Evolutionary conservation across 257 asterid genomes (phyloP).

Genomic region (Solanum chmielewskii): DNA sequence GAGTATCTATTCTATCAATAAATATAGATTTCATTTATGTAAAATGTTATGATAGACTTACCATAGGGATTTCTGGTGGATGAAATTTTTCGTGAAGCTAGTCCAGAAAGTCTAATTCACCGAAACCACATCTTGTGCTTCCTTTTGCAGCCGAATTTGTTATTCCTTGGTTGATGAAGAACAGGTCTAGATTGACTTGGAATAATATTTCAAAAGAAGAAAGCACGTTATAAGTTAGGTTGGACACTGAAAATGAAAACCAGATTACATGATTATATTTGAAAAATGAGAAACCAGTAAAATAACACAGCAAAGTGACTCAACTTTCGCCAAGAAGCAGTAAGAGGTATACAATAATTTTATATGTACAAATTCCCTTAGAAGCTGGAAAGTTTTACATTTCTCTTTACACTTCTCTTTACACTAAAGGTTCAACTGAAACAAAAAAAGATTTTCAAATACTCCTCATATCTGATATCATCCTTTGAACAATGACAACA

Average conservation of each 20-base stretch:
- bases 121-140: not conserved
- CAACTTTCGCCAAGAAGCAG: not conserved
- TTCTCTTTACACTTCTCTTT: not conserved
- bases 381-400: not conserved
- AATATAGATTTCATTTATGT: not conserved
- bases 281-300: not conserved
- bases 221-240: not conserved
- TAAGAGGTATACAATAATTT: not conserved
- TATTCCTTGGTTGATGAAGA: not conserved
- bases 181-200: not conserved
- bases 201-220: not conserved
- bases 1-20: not conserved
- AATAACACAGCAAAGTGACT: not conserved
- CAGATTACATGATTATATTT: not conserved
- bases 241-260: not conserved
- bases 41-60: not conserved
- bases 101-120: not conserved
- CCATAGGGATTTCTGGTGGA: not conserved
- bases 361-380: not conserved
- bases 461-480: not conserved
- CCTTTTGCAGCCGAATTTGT: not conserved
- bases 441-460: not conserved
- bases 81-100: not conserved
- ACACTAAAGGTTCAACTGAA: not conserved
- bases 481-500: not conserved